Percentiles rank a stretch among this genome's conserved stretches.
Conservation (phyloP, 768 basidiomycete species). For the Scleroderma bovista region DNA sequence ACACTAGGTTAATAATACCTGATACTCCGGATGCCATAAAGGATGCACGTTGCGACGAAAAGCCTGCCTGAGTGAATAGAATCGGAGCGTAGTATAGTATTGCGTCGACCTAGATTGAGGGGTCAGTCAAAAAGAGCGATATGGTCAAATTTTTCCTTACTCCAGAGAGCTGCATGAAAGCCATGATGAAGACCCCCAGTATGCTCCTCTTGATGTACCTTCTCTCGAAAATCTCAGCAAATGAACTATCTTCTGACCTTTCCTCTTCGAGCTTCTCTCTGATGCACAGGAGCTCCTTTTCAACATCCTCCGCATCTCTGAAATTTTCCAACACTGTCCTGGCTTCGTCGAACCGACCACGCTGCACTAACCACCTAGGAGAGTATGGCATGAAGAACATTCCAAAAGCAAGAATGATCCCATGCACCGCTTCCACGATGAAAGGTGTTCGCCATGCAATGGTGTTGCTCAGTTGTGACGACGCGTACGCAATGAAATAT, state of each 20-base stretch:
- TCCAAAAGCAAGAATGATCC: constrained; percentile 12
- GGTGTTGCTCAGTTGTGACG: constrained; percentile 16
- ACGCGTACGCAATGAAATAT: constrained; percentile 21
- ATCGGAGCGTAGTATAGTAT: constrained; percentile 39
- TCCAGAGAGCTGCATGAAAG: constrained; percentile 36
- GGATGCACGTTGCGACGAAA: constrained; percentile 40
- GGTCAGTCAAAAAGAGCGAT: background rate
- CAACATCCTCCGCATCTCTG: constrained; percentile 8
- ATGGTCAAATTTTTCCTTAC: constrained; percentile 9
- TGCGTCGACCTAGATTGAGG: constrained; percentile 20
- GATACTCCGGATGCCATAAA: constrained; percentile 48
- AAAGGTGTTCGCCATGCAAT: constrained; percentile 26
- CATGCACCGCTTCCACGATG: constrained; percentile 20
- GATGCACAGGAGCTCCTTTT: constrained; percentile 19
- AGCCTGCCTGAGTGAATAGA: constrained; percentile 46
- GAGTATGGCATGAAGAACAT: constrained; percentile 19
- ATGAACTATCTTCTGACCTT: constrained; percentile 13
- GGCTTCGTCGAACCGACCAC: constrained; percentile 28
- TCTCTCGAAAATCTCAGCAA: constrained; percentile 25
- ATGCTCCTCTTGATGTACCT: constrained; percentile 30
- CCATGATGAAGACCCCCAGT: constrained; percentile 39
- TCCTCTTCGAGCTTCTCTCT: constrained; percentile 19
- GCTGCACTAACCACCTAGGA: constrained; percentile 27
- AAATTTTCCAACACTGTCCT: constrained; percentile 21
- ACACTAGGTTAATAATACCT: constrained; percentile 38